Base-by-base conservation (phyloP, 2,329 filamentous ascomycete species). In the Sporothrix globosa region DNA sequence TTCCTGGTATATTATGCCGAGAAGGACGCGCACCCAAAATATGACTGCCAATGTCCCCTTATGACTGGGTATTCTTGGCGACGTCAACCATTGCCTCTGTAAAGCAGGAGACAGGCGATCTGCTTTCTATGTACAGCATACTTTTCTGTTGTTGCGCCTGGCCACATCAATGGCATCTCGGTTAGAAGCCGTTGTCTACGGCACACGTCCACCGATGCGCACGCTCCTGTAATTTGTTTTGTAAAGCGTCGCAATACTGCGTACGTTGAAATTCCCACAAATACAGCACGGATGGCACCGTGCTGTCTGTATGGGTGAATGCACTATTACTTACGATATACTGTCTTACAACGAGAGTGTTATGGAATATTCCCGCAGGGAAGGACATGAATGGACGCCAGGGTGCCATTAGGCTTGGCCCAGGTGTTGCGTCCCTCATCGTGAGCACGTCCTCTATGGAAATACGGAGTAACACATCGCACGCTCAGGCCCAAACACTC, bases 221-320 rank as follows among this genome's bases (percentile, higher is more conserved):
- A 67, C n/a, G 50, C 50, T 54, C 65, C 65, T 56, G 65, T n/a
- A 30, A 67, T 67, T 44, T 67, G 13, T n/a, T 48, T 21, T 21
- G 44, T 34, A 44, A 44, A 44, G 10, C 41, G 41, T 17, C 10
- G 11, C 41, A 4, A 44, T 44, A 44, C 41, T 17, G 41, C 7
- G 34, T 24, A 17, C n/a, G 11, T 30, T 14, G 24, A 27, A 44
- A 44, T 44, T 44, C 19, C 39, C n/a, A 63, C 58, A 46, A 63
- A 63, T 63, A 63, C 39, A 46, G 58, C 58, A n/a, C 21, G 58
- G 34, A 27, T 46, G 41, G 27, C 39, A 63, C 39, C 58, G 58
- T 46, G 39, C 13, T 7, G 11, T 13, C n/a, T 61, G 58, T 61
- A 46, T 7, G 34, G 34, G 34, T 9, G 6, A 34, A 34, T 34